phyloP scores from a whole-genome alignment of 208 protist species.

The Crithidia fasciculata region DNA sequence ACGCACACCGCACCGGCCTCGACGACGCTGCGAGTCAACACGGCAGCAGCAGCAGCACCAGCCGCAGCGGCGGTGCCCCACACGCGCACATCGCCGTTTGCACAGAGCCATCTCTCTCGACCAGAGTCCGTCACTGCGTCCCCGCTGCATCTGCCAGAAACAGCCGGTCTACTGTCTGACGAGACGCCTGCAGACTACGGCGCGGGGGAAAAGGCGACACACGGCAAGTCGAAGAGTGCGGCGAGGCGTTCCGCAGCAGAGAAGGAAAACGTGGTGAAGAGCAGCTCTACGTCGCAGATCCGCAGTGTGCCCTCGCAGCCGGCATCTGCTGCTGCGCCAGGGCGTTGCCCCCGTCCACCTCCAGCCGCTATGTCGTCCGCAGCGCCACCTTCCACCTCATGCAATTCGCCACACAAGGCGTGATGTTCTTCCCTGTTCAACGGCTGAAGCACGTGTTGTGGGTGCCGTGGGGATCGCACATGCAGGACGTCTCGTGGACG shows the following conservation, averaged over 20 bases:
- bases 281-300: constrained; percentile 15
- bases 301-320: constrained; percentile 2
- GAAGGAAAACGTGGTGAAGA: constrained; percentile 2
- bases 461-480: constrained; percentile 68
- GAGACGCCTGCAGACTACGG: constrained; percentile 3
- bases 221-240: no score
- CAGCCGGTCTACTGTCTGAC: background rate
- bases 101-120: background rate
- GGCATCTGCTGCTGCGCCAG: background rate
- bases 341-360: background rate
- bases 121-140: background rate
- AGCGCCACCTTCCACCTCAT: constrained; percentile 71
- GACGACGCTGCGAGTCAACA: background rate
- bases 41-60: background rate
- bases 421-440: constrained; percentile 71
- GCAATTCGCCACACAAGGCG: constrained; percentile 73
- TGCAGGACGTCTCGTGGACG: constrained; percentile 69
- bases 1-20: background rate
- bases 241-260: background rate
- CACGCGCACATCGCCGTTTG: background rate
- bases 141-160: background rate
- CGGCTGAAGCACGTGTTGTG: constrained; percentile 52
- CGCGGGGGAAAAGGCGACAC: background rate
- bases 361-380: constrained; percentile 39
- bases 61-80: background rate